Base-by-base conservation (phyloP, 1,139 yeast genomes). In the Candida anutae region DNA sequence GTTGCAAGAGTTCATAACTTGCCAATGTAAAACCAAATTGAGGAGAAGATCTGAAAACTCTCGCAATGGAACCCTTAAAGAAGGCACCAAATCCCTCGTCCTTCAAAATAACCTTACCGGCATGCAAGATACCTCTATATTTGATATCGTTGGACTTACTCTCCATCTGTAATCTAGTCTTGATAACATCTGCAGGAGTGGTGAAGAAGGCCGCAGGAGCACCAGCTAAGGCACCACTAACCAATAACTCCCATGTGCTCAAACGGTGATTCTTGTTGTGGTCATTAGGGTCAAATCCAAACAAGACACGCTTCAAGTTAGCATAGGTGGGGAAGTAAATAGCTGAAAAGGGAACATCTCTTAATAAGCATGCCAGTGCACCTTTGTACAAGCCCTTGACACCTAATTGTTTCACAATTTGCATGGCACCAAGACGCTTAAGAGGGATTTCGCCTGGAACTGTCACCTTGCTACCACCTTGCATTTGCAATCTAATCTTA, bases 11-110 rank as follows among this genome's bases (percentile, higher is more conserved):
- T 57, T 90, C 98, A 57, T 90, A 90, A 16, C 95, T 90, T 10
- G 97, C 98, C 45, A 90, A 71, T 9, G 98, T 90, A 58, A 90
- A 88, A 32, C 97, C 98, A 54, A 90, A 90, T 58, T 90, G 98
- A 13, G 98, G 98, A 3, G 96, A 87, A 5, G 97, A 88, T 58
- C 97, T 74, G 47, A 88, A 65, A 26, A 90, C 88, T 56, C 98
- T 75, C 5, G 98, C 97, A 38, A 90, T 74, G 23, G 97, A 94
- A 45, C 98, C 98, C 64, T 88, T 90, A 68, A 88, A 90, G 53
- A 90, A 83, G 10, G 96, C 95, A 36, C 67, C 55, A 10, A 62
- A 34, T 6, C 79, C 78, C 60, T 90, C 98, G 51, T 85, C 95
- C 44, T 60, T 72, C 43, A 77, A 53, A 32, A 90, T 87, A 6